Conservation (phyloP, 768 basidiomycete species). For the Mrakia frigida region DNA sequence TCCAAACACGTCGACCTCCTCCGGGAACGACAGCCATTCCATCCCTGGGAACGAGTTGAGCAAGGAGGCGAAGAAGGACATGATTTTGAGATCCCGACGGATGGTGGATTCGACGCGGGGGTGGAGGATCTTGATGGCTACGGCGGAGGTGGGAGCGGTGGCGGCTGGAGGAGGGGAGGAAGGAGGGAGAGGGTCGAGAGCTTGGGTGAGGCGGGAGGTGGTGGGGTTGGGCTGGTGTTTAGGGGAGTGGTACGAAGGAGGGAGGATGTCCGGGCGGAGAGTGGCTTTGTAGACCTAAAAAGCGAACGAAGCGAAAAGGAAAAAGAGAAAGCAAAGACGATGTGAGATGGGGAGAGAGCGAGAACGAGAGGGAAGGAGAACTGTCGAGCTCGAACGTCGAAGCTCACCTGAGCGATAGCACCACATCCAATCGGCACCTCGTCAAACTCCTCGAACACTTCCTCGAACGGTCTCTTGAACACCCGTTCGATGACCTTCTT, state of each 20-base stretch:
- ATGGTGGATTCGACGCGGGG: slow-evolving; percentile 78
- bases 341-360: neutral
- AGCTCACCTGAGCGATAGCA: slow-evolving; percentile 81
- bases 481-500: slow-evolving; percentile 72
- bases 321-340: neutral
- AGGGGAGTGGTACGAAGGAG: slow-evolving; percentile 74
- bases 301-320: slow-evolving; percentile 46
- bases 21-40: slow-evolving; percentile 91
- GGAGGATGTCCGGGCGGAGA: slow-evolving; percentile 75
- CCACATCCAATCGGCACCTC: slow-evolving; percentile 88
- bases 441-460: slow-evolving; percentile 89
- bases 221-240: slow-evolving; percentile 50
- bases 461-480: slow-evolving; percentile 73
- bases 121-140: slow-evolving; percentile 94
- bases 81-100: slow-evolving; percentile 83
- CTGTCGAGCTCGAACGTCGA: no score
- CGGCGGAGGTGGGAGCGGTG: slow-evolving; percentile 68
- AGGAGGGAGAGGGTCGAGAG: slow-evolving; percentile 23
- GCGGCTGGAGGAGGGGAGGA: slow-evolving; percentile 28
- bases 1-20: slow-evolving; percentile 93
- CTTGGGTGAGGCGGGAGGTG: slow-evolving; percentile 8
- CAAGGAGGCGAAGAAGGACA: slow-evolving; percentile 80
- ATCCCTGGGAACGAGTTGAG: slow-evolving; percentile 81
- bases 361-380: slow-evolving; percentile 1
- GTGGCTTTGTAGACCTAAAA: slow-evolving; percentile 91